Base-by-base conservation (phyloP, 495 filamentous ascomycete species). In the Cryomyces antarcticus region DNA sequence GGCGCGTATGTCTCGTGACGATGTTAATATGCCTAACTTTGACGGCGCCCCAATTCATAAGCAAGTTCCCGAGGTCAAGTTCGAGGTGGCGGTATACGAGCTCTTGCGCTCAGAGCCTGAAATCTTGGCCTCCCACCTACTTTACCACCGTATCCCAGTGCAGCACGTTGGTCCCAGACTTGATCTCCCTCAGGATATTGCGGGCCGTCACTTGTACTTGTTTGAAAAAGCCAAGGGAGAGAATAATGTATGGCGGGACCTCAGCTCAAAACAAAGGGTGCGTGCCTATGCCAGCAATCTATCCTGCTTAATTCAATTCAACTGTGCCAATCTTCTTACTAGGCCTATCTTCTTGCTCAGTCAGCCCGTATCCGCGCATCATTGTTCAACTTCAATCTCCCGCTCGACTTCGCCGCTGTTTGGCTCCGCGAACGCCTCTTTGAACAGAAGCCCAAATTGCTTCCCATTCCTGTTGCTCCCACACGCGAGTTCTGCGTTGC, bases 401-500 rank as follows among this genome's bases (percentile, higher is more conserved):
- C 52, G 30, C 48, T 44, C 27, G 44, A 41, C n/a, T 46, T 46
- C 30, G 38, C 44, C 10, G 30, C 44, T 28, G 6, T 6, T 10
- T 51, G 50, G 45, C 41, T 60, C 10, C 50, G 35, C 12, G 50
- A 57, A 46, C 56, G 57, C 41, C 43, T 61, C 10, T 42, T 46
- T 33, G 44, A 52, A 41, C 51, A 52, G 30, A 57, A 47, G 42
- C 57, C 57, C 9, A 46, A 50, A 35, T 55, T 40, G 33, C 41
- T 63, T 7, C 38, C 52, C 39, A 45, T 62, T 35, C 54, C 58
- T 7, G 51, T 63, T 42, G 45, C 57, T 39, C 58, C 56, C 2
- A 61, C 58, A 7, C 59, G 54, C 37, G 49, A 59, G 30, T 62
- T 62, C 46, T 63, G 57, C 39, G 45, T 55, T 44, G 41, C 51